Base-by-base conservation (phyloP, 805 yeast genomes). In the Tetrapisispora fleetii region DNA sequence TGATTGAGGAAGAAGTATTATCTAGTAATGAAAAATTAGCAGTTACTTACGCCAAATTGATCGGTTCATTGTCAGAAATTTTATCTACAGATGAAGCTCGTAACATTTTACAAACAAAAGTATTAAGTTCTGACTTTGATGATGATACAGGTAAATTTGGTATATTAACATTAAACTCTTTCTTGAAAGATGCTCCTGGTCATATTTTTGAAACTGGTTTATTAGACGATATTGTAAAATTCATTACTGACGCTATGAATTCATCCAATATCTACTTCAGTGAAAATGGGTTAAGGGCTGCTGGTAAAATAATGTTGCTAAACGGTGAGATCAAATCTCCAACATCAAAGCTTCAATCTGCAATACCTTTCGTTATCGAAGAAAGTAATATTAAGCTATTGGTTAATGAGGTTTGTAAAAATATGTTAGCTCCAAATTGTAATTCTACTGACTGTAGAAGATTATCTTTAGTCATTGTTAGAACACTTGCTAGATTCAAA, bases 401-500 rank as follows among this genome's bases (percentile, higher is more conserved):
- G 45, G 67, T 80, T n/a, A 58, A 58, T 6, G 80, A 76, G 52
- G 65, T 84, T 42, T 72, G 81, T n/a, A 60, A 66, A 16, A 59
- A 68, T 19, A 72, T 77, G 56, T 54, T 74, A n/a, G 60, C 70
- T 35, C 88, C 90, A 2, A 70, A 55, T 1, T 76, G 84, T 17
- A 75, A 69, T 50, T 83, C 95, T 0, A 60, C 75, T 10, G 97
- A 91, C 58, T 75, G 93, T 1, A 76, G 95, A 64, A 77, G 98
- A 59, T 69, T 89, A 52, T 70, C 95, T 2, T 71, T 91, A 52
- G 87, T 87, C 13, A 83, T 82, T 5, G 54, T 84, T 24, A 74
- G 96, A 61, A 87, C 96, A 0, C 71, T 84, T 40, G 81, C 88
- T 1, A 75, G 95, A 59, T 68, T 72, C 57, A 78, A 82, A 50